Base-by-base conservation (phyloP, 352 stramenopile species). In the Phytophthora gonapodyides region DNA sequence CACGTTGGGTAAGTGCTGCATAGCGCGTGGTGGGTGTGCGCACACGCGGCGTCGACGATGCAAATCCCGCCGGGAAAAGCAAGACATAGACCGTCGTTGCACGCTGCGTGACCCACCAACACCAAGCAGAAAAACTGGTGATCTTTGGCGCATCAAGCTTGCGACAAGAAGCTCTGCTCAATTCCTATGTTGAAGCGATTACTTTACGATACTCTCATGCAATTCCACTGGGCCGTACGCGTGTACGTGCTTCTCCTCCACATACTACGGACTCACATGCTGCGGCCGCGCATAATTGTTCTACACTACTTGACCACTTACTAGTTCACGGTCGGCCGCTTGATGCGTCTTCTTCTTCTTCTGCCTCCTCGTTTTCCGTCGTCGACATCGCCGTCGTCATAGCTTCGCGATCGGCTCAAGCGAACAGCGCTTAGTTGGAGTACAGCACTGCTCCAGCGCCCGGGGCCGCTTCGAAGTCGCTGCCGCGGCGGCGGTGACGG, bases 121-220 rank as follows among this genome's bases (percentile, higher is more conserved):
- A 55, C 43, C 34, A 62, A 53, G 54, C 54, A 62, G 43, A 62
- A 62, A 62, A 15, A 48, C 19, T 48, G 37, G 10, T 47, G 27
- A 31, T 31, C 27, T 31, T 31, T 0, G 38, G 8, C 0, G 24
- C 24, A 27, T 6, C 24, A 27, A 5, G 24, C 24, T 27, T 27
- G 44, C 24, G 27, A 27, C 11, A 49, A 49, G 19, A 66, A 60
- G 53, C 35, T n/a, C n/a, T 51, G 44, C 44, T 64, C 45, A 71
- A 71, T 71, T 51, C 57, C 67, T 17, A 62, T 71, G 61, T 71
- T 71, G 65, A 71, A 71, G 55, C 57, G 31, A 31, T 60, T 61
- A 38, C 41, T 40, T 16, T 68, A 66, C 48, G 43, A 57, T 60
- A 67, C 45, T 57, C 46, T 56, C 19, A 71, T 64, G 48, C 54